Evolutionary conservation across 257 asterid species (phyloP), one percentile per base, ranked within the genome.

Genomic region (Plantago elongata): DNA sequence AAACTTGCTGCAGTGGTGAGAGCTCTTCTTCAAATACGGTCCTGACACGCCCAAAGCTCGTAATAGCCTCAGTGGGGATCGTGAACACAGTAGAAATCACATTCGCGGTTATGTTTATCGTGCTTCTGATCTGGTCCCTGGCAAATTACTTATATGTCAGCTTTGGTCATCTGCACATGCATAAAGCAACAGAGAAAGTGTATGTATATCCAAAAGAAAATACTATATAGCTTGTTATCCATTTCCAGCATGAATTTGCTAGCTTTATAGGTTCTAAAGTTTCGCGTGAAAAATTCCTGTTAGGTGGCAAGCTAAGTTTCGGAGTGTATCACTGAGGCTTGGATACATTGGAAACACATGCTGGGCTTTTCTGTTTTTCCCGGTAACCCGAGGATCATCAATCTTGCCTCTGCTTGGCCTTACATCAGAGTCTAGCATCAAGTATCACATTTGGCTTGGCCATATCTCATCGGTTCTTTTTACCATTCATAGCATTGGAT

Each of bases 361-460:
- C 50, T 68, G 80, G 79, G 84, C 95, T 1, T 83, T 83, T 42
- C 59, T 83, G 27, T 86, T 83, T 65, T 77, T 83, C 63, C 87
- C 88, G 0, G 91, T 83, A 72, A 77, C 86, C 0, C 77, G 90
- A 58, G 83, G 84, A 22, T 86, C 95, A 2, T 83, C 95, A 2
- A 50, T 83, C 58, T 69, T 86, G 81, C 83, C 81, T 60, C 72
- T 86, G 9, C 30, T 83, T 5, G 88, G 88, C 63, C 86, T 86
- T 6, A 81, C 88, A 7, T 81, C 95, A 7, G 95, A 86, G 46
- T 79, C 89, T 0, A 81, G 87, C 77, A 84, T 83, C 64, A 86
- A 83, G 66, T 86, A 86, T 58, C 95, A 86, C 67, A 86, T 81
- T 49, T 83, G 95, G 91, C 81, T 86, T 5, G 89, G 95, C 3